These are phyloP conservation scores for Erodium texanum DNA, from an alignment of 441 rosid genomes.

Conservation along the genomic window DNA sequence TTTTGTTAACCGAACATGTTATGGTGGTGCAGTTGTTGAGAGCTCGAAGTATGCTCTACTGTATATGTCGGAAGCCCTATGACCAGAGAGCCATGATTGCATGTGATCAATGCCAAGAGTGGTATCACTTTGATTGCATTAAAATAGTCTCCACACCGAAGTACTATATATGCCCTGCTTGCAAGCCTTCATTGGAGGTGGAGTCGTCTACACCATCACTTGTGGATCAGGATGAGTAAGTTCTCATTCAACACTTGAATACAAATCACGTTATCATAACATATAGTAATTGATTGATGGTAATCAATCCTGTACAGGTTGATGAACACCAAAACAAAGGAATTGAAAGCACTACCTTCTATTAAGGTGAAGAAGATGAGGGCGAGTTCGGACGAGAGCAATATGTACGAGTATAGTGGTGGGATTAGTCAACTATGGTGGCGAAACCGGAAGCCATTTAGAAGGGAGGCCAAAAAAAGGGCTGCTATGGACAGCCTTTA, in stretches of 20 bases:
- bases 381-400: conserved; percentile 12
- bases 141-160: conserved; percentile 37
- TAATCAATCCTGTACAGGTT: conserved; percentile 19
- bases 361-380: conserved; percentile 12
- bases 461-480: conserved; percentile 49
- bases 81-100: conserved; percentile 51
- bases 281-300: not conserved
- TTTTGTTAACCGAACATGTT: conserved; percentile 11
- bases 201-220: conserved; percentile 17
- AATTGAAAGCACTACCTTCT: conserved; percentile 36
- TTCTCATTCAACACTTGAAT: conserved; percentile 3
- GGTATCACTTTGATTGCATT: conserved; percentile 70
- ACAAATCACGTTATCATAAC: not conserved
- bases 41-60: conserved; percentile 69
- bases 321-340: conserved; percentile 26
- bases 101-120: conserved; percentile 58
- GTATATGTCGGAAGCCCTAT: conserved; percentile 75
- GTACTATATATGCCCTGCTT: conserved; percentile 65
- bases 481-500: conserved; percentile 40
- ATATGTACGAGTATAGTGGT: conserved; percentile 11
- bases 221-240: conserved; percentile 30
- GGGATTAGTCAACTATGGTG: conserved; percentile 45
- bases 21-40: conserved; percentile 48
- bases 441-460: conserved; percentile 61
- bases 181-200: conserved; percentile 37